Conservation (phyloP, 257 asterid species). For the Ophiorrhiza pumila region DNA sequence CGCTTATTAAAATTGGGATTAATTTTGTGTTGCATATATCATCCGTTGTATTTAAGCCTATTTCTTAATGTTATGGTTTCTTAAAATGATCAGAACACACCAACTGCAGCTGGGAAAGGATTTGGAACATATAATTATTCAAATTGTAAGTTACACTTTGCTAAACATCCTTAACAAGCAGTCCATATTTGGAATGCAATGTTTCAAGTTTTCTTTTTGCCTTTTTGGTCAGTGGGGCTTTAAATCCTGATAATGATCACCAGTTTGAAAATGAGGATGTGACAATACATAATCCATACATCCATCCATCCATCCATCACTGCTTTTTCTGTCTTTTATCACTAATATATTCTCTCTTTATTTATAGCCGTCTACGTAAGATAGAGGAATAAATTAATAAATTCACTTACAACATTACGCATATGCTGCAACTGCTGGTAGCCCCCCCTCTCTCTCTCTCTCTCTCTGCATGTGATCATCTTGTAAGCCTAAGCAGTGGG, state of each 20-base stretch:
- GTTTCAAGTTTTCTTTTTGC: not conserved
- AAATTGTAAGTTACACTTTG: no score
- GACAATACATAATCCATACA: conserved; percentile 15
- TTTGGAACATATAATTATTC: no score
- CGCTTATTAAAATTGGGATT: no score
- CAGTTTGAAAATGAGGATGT: conserved; percentile 12
- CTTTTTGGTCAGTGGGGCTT: not conserved
- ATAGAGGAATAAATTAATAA: conserved; percentile 3
- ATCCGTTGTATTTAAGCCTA: no score
- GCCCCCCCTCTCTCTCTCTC: not conserved
- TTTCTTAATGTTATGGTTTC: no score
- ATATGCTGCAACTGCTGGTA: not conserved
- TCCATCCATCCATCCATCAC: conserved; percentile 11
- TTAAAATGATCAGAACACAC: no score
- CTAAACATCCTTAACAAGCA: no score
- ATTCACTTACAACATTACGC: not conserved
- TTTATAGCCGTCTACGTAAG: conserved; percentile 6
- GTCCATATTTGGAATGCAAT: not conserved
- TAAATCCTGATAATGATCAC: not conserved
- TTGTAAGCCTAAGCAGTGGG: not conserved
- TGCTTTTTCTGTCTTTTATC: not conserved
- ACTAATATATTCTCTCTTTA: conserved; percentile 2
- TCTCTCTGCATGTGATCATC: conserved; percentile 3
- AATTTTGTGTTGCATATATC: no score
- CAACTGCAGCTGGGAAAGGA: no score